phyloP scores from a whole-genome alignment of 2,329 filamentous ascomycete genomes.

The Tolypocladium pustulatum region DNA sequence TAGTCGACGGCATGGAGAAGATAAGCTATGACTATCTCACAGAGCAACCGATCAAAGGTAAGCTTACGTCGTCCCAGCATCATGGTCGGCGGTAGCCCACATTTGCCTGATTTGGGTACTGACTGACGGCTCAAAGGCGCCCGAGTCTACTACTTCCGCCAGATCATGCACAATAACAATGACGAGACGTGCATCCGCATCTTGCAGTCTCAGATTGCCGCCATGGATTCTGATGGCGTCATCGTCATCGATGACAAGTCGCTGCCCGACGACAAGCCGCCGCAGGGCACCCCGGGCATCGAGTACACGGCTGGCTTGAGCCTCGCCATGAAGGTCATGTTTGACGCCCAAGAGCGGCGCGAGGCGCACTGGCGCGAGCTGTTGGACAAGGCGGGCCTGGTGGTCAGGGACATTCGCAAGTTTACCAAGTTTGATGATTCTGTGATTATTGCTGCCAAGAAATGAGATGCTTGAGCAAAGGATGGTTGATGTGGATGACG shows the following conservation, averaged over 20 bases:
- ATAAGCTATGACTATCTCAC: slow-evolving; percentile 12
- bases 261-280: slow-evolving; percentile 8
- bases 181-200: slow-evolving; percentile 13
- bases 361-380: slow-evolving; percentile 13
- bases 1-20: slow-evolving; percentile 10
- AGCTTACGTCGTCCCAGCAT: background rate
- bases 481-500: background rate
- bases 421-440: slow-evolving; percentile 12
- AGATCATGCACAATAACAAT: slow-evolving; percentile 16
- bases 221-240: slow-evolving; percentile 10
- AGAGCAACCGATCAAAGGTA: slow-evolving; percentile 15
- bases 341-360: slow-evolving; percentile 12
- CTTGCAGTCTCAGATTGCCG: slow-evolving; percentile 6
- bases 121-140: slow-evolving; percentile 6
- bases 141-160: slow-evolving; percentile 15
- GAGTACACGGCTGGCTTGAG: slow-evolving; percentile 12
- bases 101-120: background rate
- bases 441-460: slow-evolving; percentile 8
- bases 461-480: background rate
- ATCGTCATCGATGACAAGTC: slow-evolving; percentile 15
- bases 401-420: slow-evolving; percentile 10
- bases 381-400: slow-evolving; percentile 9
- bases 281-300: slow-evolving; percentile 5
- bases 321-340: slow-evolving; percentile 14
- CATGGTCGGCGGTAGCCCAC: background rate